These are phyloP conservation scores for Coemansia aciculifera DNA, from an alignment of 192 early-diverging fungal genomes.

Conservation along the genomic window DNA sequence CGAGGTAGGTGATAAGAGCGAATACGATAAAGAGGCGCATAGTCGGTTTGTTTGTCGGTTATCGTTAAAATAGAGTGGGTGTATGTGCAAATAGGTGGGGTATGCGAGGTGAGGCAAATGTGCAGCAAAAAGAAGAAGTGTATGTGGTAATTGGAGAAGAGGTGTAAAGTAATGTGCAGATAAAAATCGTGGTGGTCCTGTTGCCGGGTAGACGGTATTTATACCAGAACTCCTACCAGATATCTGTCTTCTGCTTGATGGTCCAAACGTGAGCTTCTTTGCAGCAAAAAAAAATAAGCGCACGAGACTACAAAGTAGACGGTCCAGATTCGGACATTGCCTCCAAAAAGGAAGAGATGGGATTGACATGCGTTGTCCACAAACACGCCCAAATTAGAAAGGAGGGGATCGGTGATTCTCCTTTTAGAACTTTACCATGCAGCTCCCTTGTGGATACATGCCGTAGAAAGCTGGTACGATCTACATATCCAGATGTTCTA, in stretches of 20 bases:
- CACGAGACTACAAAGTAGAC: not conserved
- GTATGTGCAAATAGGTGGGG: not conserved
- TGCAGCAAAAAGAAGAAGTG: not conserved
- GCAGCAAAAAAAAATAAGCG: not conserved
- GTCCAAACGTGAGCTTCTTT: not conserved
- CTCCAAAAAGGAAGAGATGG: not conserved
- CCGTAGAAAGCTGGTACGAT: not conserved
- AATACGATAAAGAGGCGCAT: not conserved
- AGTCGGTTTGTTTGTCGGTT: not conserved
- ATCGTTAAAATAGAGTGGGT: not conserved
- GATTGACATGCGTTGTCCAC: not conserved
- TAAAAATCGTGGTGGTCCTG: not conserved
- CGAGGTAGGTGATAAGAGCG: not conserved
- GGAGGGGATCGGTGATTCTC: not conserved
- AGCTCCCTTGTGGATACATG: not conserved
- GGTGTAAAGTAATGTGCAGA: not conserved
- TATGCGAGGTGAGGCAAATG: not conserved
- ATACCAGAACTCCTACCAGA: not conserved
- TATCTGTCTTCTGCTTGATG: not conserved
- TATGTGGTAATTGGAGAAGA: not conserved
- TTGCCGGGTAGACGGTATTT: not conserved
- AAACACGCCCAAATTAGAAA: constrained; percentile 3
- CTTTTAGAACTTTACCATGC: not conserved
- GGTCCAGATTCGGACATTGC: not conserved
- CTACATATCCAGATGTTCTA: not conserved